Evolutionary conservation across 1,284 basidiomycete species (phyloP), one percentile per base, ranked within the genome.

Genomic region (Mycena citricolor): DNA sequence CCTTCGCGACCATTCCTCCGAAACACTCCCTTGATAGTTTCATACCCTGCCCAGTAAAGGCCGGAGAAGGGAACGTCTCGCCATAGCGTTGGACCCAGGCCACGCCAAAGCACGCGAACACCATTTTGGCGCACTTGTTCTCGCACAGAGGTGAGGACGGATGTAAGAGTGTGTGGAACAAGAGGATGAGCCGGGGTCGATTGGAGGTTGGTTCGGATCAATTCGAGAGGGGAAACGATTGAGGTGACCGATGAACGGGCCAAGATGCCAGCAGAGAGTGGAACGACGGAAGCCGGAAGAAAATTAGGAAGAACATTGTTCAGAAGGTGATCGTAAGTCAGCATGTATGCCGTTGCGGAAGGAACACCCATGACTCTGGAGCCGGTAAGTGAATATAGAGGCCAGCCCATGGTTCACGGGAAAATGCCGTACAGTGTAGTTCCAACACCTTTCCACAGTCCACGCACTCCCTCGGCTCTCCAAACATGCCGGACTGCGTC

Each of bases 21-120:
- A 45, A 88, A 77, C 28, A 61, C 55, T 19, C 66, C 62, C 62
- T 89, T 90, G 65, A 74, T 76, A 1, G 72, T 63, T 59, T 90
- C 86, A 56, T 88, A 89, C 19, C 79, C 77, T 4, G 83, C 82
- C 88, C 93, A 95, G 58, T 97, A 97, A 33, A 94, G 73, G 0
- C 93, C 95, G 29, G 90, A 94, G 63, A 99, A 99, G 0, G 95
- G 95, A 2, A 99, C 95, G 57, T 99, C 95, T 44, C 95, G 79
- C 93, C 92, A 98, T 7, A 99, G 73, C 5, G 94, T 97, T 4
- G 94, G 81, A 0, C 87, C 86, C 4, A 99, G 74, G 0, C 95
- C 95, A 42, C 92, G 76, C 90, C 93, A 99, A 17, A 98, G 75
- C 35, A 82, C 86, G 14, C 69, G 60, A 6, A 84, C 57, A 5